phyloP scores from a whole-genome alignment of 306 rosid genomes.

The Lithocarpus polystachyus region DNA sequence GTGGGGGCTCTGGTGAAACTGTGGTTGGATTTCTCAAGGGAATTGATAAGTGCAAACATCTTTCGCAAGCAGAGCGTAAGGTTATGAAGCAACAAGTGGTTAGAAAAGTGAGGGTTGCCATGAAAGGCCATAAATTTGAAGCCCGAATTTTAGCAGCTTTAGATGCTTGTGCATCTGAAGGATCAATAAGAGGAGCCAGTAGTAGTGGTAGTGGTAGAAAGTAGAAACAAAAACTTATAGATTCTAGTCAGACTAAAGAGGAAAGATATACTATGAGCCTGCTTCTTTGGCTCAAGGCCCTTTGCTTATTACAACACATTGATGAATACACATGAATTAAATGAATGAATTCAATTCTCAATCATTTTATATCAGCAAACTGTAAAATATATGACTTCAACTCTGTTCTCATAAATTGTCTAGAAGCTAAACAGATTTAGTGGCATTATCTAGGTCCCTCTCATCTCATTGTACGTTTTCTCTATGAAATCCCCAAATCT shows the following conservation, averaged over 20 bases:
- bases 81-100: slow-evolving; percentile 33
- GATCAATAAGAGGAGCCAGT: slow-evolving; percentile 9
- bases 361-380: neutral
- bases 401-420: neutral
- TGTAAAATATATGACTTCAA: neutral
- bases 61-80: slow-evolving; percentile 27
- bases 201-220: neutral
- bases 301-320: neutral
- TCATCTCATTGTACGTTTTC: neutral
- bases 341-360: neutral
- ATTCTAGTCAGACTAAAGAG: neutral
- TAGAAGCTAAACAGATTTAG: neutral
- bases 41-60: slow-evolving; percentile 27
- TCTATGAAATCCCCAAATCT: neutral
- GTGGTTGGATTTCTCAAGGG: slow-evolving; percentile 29
- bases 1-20: slow-evolving; percentile 12
- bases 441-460: neutral
- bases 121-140: slow-evolving; percentile 34
- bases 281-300: neutral
- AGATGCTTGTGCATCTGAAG: slow-evolving; percentile 23
- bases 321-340: no score
- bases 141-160: slow-evolving; percentile 11
- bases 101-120: slow-evolving; percentile 19
- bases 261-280: neutral
- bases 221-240: neutral